Evolutionary conservation across 2,329 filamentous ascomycete species (phyloP).

Genomic region (Colletotrichum liriopes): DNA sequence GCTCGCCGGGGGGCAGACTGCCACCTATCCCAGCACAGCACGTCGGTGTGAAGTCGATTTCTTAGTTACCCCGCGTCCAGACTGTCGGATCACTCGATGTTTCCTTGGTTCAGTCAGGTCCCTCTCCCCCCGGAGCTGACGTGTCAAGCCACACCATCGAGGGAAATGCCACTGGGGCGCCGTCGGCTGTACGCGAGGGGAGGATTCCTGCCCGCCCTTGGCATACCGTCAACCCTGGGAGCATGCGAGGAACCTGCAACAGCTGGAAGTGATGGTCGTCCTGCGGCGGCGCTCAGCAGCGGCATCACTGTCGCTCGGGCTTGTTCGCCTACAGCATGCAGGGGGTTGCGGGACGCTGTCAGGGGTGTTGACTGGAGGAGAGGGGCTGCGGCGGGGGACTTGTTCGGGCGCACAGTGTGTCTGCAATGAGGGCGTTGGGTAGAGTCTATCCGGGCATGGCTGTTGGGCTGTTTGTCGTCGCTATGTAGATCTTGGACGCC

Average conservation of each 20-base stretch:
- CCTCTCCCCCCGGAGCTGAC: neutral
- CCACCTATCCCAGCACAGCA: neutral
- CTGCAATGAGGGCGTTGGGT: neutral
- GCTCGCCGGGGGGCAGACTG: neutral
- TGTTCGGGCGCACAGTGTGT: conserved; percentile 27
- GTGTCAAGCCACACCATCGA: conserved; percentile 15
- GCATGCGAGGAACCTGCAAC: neutral
- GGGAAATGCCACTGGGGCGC: conserved; percentile 14
- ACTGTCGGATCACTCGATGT: conserved; percentile 25
- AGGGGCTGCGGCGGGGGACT: conserved; percentile 23
- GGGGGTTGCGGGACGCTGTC: conserved; percentile 5
- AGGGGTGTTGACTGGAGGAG: conserved; percentile 18
- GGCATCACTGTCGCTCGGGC: neutral
- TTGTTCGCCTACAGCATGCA: conserved; percentile 20
- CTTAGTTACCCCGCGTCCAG: conserved; percentile 24
- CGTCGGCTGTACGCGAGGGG: neutral
- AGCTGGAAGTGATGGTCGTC: conserved; percentile 1
- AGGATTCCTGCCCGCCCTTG: neutral
- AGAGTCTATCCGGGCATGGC: neutral
- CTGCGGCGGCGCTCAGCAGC: neutral
- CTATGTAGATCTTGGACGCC: neutral
- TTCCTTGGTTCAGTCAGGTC: conserved; percentile 15
- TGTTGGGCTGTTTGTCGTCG: neutral
- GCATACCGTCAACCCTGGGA: neutral
- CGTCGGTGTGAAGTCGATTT: neutral